Percentiles rank a stretch among this genome's conserved stretches.
Evolutionary conservation across 2,329 filamentous ascomycete genomes (phyloP).

Genomic region (Plenodomus biglobosus): DNA sequence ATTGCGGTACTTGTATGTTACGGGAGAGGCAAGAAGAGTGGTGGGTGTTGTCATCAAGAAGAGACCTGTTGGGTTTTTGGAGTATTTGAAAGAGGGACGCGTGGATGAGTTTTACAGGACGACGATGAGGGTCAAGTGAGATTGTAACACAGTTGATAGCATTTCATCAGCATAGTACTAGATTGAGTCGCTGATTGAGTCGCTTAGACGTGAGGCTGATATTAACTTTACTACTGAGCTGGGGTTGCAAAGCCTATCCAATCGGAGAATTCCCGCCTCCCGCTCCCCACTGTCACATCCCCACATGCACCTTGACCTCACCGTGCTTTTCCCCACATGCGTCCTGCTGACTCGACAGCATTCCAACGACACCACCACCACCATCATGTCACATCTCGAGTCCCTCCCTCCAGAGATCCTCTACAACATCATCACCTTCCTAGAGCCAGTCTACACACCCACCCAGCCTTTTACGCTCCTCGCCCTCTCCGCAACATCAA

Average conservation of each 20-base stretch:
- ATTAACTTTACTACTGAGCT: too few relatives aligned
- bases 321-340: neutral
- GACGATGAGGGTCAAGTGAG: neutral
- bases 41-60: slow-evolving; percentile 62
- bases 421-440: slow-evolving; percentile 30
- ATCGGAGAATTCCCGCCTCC: neutral
- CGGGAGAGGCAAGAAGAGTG: slow-evolving; percentile 54
- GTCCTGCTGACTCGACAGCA: neutral
- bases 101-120: neutral
- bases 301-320: too few relatives aligned
- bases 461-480: slow-evolving; percentile 20
- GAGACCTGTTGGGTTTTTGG: slow-evolving; percentile 56
- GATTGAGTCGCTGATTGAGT: too few relatives aligned
- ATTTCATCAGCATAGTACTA: neutral
- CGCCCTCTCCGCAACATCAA: slow-evolving; percentile 25
- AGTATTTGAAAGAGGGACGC: slow-evolving; percentile 27
- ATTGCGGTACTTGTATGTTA: slow-evolving; percentile 58
- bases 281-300: too few relatives aligned
- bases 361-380: neutral
- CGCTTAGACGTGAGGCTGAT: too few relatives aligned
- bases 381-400: slow-evolving; percentile 20
- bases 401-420: slow-evolving; percentile 33
- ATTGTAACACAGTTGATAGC: neutral
- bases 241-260: neutral
- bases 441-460: slow-evolving; percentile 10